These are phyloP conservation scores for Trichophyton simii DNA, from an alignment of 2,329 filamentous ascomycete genomes.

Conservation along the genomic window DNA sequence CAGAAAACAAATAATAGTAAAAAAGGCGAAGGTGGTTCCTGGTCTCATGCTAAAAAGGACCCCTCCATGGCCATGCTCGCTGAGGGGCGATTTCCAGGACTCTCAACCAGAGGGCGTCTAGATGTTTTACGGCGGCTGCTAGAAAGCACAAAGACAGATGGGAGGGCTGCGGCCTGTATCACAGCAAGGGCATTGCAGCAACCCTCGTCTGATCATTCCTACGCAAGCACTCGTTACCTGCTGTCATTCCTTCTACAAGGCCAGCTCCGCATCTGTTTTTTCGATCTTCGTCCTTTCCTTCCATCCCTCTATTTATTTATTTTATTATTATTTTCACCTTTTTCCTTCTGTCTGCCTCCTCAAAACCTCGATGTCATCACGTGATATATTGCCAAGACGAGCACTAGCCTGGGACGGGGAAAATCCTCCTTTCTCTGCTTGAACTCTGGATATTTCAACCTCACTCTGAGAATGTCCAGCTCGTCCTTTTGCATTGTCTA, in stretches of 20 bases:
- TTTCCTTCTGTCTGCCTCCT: neutral
- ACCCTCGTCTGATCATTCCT: neutral
- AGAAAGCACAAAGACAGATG: neutral
- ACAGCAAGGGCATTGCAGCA: neutral
- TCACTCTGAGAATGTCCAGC: conserved; percentile 15
- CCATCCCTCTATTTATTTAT: no score
- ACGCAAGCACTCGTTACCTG: neutral
- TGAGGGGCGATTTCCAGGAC: neutral
- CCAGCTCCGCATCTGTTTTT: neutral
- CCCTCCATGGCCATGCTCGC: neutral
- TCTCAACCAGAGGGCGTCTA: neutral
- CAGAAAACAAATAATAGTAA: neutral
- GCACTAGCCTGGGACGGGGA: conserved; percentile 20
- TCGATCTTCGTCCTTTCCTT: neutral
- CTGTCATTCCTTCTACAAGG: neutral
- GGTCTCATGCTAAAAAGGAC: neutral
- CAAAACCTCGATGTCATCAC: conserved; percentile 23
- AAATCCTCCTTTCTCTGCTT: conserved; percentile 26
- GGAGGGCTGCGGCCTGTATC: neutral
- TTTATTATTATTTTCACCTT: neutral
- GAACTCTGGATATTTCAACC: conserved; percentile 12
- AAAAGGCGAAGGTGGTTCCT: neutral
- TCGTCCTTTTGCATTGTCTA: conserved; percentile 12
- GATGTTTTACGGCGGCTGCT: neutral
- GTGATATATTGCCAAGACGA: conserved; percentile 24